A percentile compares a stretch with the other conserved stretches of the same genome.
Conservation (phyloP, 129 eudicot species). For the Flaveria bidentis region DNA sequence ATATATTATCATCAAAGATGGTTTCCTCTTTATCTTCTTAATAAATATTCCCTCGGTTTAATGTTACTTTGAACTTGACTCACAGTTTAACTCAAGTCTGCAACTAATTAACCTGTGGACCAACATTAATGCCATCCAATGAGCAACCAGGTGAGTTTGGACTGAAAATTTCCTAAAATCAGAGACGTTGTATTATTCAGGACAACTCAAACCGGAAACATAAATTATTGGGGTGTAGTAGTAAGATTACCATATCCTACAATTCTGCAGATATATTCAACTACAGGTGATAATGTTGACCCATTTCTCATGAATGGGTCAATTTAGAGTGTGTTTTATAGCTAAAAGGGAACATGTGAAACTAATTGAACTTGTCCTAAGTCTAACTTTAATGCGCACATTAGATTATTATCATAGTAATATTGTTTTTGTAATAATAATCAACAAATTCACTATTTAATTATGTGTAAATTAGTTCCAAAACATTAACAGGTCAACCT, state of each 20-base stretch:
- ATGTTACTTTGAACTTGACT: conserved; percentile 2
- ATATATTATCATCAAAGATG: background rate
- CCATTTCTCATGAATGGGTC: background rate
- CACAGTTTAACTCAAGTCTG: background rate
- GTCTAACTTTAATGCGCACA: background rate
- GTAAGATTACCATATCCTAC: background rate
- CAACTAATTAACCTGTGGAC: background rate
- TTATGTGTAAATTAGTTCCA: background rate
- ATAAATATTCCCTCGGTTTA: conserved; percentile 2
- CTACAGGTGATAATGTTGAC: background rate
- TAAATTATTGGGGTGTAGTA: background rate
- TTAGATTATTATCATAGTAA: background rate
- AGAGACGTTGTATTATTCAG: background rate
- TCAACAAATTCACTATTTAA: background rate
- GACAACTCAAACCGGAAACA: background rate
- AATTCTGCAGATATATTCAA: background rate
- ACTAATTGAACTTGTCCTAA: background rate
- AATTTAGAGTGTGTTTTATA: background rate
- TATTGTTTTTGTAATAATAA: background rate
- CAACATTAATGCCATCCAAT: background rate
- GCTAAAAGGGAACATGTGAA: background rate
- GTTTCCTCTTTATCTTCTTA: background rate
- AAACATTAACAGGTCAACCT: background rate
- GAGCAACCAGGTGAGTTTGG: background rate
- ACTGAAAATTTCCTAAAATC: background rate